Evolutionary conservation across 2,329 filamentous ascomycete genomes (phyloP).

Genomic region (Phoma sp.): DNA sequence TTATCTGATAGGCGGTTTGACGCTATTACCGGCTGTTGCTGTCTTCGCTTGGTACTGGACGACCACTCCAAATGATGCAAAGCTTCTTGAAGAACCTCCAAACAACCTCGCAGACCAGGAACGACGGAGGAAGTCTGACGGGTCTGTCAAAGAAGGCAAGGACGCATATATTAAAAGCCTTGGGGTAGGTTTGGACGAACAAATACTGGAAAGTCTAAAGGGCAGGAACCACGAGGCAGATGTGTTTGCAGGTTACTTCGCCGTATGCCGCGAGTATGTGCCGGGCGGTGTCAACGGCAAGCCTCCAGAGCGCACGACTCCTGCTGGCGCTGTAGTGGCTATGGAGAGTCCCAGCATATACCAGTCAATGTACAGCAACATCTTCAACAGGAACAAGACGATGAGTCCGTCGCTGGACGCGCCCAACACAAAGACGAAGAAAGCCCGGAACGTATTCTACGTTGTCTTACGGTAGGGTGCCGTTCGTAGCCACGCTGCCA

Average conservation of each 20-base stretch:
- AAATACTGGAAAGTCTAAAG: conserved; percentile 34
- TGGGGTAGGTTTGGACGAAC: conserved; percentile 29
- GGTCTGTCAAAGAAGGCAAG: conserved; percentile 15
- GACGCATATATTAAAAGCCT: conserved; percentile 22
- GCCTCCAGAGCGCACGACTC: conserved; percentile 84
- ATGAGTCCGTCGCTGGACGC: conserved; percentile 61
- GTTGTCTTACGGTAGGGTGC: conserved; percentile 77
- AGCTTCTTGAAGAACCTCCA: conserved; percentile 9
- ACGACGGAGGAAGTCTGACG: conserved; percentile 22
- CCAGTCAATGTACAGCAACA: conserved; percentile 95
- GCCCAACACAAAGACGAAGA: conserved; percentile 60
- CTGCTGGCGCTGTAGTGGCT: conserved; percentile 77
- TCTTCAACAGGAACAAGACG: conserved; percentile 80
- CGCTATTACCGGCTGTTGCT: conserved; percentile 26
- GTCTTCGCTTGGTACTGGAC: conserved; percentile 28
- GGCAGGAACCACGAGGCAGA: conserved; percentile 67
- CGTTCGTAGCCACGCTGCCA: too few relatives aligned
- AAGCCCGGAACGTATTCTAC: conserved; percentile 88
- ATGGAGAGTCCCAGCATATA: conserved; percentile 92
- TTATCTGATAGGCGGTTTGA: conserved; percentile 33
- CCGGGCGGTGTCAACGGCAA: conserved; percentile 92
- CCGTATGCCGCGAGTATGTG: conserved; percentile 91
- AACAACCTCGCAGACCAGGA: conserved; percentile 9
- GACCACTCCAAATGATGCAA: conserved; percentile 22
- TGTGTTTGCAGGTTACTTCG: conserved; percentile 89